These are phyloP conservation scores for Camelina laxa DNA, from an alignment of 345 rosid genomes.

Conservation along the genomic window DNA sequence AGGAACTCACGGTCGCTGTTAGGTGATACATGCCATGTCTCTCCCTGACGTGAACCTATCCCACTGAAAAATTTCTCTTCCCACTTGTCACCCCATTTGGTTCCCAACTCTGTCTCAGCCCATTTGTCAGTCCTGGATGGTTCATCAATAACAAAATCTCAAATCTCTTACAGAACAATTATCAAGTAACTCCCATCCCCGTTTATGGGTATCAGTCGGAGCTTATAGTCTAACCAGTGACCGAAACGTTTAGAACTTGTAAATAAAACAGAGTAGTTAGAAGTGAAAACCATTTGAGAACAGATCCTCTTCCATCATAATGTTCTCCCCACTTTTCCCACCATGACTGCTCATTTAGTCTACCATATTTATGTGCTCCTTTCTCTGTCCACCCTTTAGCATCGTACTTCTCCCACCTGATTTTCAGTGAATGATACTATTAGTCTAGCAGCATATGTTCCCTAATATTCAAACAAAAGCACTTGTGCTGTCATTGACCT, in stretches of 20 bases:
- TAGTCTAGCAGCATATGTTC: slow-evolving; percentile 21
- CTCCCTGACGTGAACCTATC: slow-evolving; percentile 98
- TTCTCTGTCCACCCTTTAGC: slow-evolving; percentile 99
- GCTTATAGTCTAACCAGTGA: neutral
- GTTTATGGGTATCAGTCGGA: neutral
- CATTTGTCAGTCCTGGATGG: slow-evolving; percentile 98
- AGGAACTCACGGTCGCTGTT: slow-evolving; percentile 68
- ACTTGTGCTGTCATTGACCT: slow-evolving; percentile 41
- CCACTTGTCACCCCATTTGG: slow-evolving; percentile 99
- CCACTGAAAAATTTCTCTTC: slow-evolving; percentile 96
- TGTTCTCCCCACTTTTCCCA: slow-evolving; percentile 99
- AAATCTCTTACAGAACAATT: neutral
- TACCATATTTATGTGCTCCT: slow-evolving; percentile 97
- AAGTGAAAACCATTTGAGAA: slow-evolving; percentile 82
- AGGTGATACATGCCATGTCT: slow-evolving; percentile 98
- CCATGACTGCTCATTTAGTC: slow-evolving; percentile 97
- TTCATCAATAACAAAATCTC: slow-evolving; percentile 30
- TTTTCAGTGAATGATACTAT: slow-evolving; percentile 29
- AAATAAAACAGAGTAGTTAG: slow-evolving; percentile 19
- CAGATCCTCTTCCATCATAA: slow-evolving; percentile 97
- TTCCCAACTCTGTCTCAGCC: slow-evolving; percentile 98
- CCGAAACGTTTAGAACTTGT: slow-evolving; percentile 4
- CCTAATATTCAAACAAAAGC: slow-evolving; percentile 3
- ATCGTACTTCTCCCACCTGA: slow-evolving; percentile 99
- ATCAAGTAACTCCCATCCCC: neutral